A percentile compares a stretch with the other conserved stretches of the same genome.
Conservation (phyloP, 2,329 filamentous ascomycete genomes). For the Aschersonia sp. region DNA sequence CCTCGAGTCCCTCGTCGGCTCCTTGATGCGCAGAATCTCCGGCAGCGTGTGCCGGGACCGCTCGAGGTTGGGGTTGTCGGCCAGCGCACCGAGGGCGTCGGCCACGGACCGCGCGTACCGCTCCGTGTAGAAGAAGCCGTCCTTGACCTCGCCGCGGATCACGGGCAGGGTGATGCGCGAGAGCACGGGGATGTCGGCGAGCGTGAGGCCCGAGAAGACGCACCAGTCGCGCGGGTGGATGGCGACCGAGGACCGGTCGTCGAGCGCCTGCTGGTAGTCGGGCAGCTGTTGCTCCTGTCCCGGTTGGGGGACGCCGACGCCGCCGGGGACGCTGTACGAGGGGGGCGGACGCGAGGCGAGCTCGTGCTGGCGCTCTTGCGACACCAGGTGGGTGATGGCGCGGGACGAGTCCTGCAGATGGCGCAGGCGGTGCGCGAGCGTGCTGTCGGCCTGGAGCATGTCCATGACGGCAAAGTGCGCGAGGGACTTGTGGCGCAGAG, state of each 20-base stretch:
- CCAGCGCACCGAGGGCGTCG: not conserved
- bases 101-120: slow-evolving; percentile 1
- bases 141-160: slow-evolving; percentile 4
- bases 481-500: slow-evolving; percentile 2
- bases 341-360: slow-evolving; percentile 4
- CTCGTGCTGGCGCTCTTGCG: slow-evolving; percentile 1
- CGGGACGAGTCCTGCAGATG: slow-evolving; percentile 4
- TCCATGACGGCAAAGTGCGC: slow-evolving; percentile 2
- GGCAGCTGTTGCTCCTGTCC: too few species aligned
- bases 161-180: slow-evolving; percentile 8
- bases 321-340: not conserved
- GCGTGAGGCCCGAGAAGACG: slow-evolving; percentile 6
- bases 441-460: slow-evolving; percentile 5
- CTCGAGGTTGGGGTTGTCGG: too few species aligned
- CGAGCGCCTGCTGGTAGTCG: slow-evolving; percentile 6
- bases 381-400: slow-evolving; percentile 3
- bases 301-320: too few species aligned
- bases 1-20: not conserved
- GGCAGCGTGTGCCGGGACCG: slow-evolving; percentile 1
- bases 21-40: slow-evolving; percentile 2
- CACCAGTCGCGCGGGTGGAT: slow-evolving; percentile 6
- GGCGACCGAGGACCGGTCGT: slow-evolving; percentile 10
- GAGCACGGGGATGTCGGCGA: slow-evolving; percentile 5
- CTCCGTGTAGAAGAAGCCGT: slow-evolving; percentile 5
- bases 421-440: slow-evolving; percentile 5